Percentiles rank a stretch among this genome's conserved stretches.
These are phyloP conservation scores for Ganoderma boninense DNA, from an alignment of 1,284 basidiomycete species.

Conservation along the genomic window DNA sequence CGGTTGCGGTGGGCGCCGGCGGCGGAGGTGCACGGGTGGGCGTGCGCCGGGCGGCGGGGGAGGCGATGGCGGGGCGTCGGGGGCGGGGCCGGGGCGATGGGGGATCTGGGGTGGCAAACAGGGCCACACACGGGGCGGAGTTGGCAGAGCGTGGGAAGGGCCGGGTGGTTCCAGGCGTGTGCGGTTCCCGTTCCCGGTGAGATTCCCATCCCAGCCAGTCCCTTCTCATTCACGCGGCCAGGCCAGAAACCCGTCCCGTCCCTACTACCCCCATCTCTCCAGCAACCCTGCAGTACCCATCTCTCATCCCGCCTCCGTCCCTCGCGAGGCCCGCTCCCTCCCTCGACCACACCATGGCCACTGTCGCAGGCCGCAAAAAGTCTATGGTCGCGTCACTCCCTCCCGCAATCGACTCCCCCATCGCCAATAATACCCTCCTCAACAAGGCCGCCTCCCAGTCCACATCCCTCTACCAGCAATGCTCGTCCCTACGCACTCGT, in stretches of 20 bases:
- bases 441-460: constrained; percentile 85
- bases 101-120: constrained; percentile 27
- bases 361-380: constrained; percentile 82
- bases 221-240: constrained; percentile 11
- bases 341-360: constrained; percentile 56
- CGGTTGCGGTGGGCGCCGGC: not conserved
- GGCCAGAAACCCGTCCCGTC: constrained; percentile 29
- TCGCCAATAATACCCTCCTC: constrained; percentile 83
- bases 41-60: not conserved
- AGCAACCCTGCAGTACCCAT: constrained; percentile 23
- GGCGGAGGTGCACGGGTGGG: not conserved
- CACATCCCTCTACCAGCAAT: constrained; percentile 89
- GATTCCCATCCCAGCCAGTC: not conserved
- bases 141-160: constrained; percentile 29
- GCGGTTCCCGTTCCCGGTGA: not conserved
- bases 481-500: constrained; percentile 75
- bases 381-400: constrained; percentile 73
- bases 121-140: constrained; percentile 31
- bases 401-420: constrained; percentile 75
- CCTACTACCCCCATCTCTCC: constrained; percentile 31
- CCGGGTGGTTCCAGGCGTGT: constrained; percentile 17
- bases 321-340: constrained; percentile 13
- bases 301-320: constrained; percentile 19
- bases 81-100: constrained; percentile 23
- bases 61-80: not conserved